Conservation (phyloP, 1,284 basidiomycete species). For the Rugosomyces carneus region DNA sequence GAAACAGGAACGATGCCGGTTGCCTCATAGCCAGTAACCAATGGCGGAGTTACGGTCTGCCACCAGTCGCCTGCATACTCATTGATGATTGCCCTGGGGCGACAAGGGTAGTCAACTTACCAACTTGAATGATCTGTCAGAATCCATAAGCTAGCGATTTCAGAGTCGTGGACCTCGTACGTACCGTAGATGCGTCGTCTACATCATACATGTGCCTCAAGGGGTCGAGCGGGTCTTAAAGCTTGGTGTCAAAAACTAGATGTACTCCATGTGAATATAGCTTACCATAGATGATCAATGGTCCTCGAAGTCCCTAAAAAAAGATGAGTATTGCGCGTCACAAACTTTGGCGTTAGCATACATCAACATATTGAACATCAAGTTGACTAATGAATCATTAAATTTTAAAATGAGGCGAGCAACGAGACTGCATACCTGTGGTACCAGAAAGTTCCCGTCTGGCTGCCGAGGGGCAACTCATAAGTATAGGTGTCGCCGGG, state of each 20-base stretch:
- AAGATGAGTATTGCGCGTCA: not conserved
- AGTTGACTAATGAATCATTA: slow-evolving; percentile 9
- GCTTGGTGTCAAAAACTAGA: not conserved
- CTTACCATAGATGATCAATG: slow-evolving; percentile 22
- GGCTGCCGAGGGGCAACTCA: slow-evolving; percentile 23
- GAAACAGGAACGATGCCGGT: slow-evolving; percentile 22
- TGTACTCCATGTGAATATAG: not conserved
- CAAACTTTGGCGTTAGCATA: slow-evolving; percentile 1
- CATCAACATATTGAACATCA: slow-evolving; percentile 19
- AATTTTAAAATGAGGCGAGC: not conserved
- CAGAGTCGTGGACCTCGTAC: slow-evolving; percentile 18
- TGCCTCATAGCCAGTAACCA: slow-evolving; percentile 15
- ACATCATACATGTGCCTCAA: slow-evolving; percentile 18
- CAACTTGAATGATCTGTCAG: slow-evolving; percentile 14
- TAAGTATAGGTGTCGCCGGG: slow-evolving; percentile 40
- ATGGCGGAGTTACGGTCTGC: slow-evolving; percentile 16
- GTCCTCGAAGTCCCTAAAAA: slow-evolving; percentile 20
- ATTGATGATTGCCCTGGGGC: slow-evolving; percentile 2
- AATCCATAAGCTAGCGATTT: not conserved
- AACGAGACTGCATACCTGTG: slow-evolving; percentile 17
- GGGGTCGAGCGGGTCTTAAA: slow-evolving; percentile 17
- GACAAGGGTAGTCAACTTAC: slow-evolving; percentile 4
- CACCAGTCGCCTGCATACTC: slow-evolving; percentile 22
- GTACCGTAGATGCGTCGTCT: slow-evolving; percentile 20
- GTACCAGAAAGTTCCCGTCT: slow-evolving; percentile 34